Conservation (phyloP, 2,329 filamentous ascomycete species). For the Didymella pomorum region DNA sequence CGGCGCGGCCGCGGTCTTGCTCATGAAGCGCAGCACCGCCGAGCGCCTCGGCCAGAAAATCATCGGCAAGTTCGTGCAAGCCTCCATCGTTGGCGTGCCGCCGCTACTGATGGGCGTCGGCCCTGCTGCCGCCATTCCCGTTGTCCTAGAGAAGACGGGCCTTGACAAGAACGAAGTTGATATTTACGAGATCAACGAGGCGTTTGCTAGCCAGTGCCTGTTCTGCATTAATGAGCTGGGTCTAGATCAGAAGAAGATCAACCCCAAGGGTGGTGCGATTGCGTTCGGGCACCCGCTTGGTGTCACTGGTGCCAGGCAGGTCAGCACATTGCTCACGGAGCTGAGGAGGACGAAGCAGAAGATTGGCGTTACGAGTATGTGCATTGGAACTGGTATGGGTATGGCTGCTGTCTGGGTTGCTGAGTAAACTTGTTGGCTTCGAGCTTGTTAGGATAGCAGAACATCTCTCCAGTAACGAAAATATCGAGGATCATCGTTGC, state of each 20-base stretch:
- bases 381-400: conserved; percentile 92
- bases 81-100: conserved; percentile 85
- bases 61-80: conserved; percentile 89
- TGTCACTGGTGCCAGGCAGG: conserved; percentile 92
- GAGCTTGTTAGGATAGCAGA: neutral
- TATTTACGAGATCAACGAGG: conserved; percentile 99
- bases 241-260: conserved; percentile 85
- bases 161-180: conserved; percentile 87
- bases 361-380: conserved; percentile 95
- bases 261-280: conserved; percentile 96
- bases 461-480: neutral
- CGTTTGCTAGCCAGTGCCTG: conserved; percentile 92
- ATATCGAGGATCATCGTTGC: too few species aligned
- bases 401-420: conserved; percentile 97
- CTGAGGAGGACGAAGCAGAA: conserved; percentile 82
- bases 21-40: conserved; percentile 94
- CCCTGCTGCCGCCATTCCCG: conserved; percentile 94
- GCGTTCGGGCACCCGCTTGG: conserved; percentile 95
- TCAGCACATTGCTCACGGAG: conserved; percentile 91
- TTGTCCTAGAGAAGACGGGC: conserved; percentile 86
- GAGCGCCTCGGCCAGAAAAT: conserved; percentile 87
- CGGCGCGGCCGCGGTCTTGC: conserved; percentile 90
- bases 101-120: conserved; percentile 96
- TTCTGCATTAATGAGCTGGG: conserved; percentile 92
- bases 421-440: conserved; percentile 67